These are phyloP conservation scores for Paspalum notatum DNA, from an alignment of 176 grass and related monocot genomes.

Conservation along the genomic window DNA sequence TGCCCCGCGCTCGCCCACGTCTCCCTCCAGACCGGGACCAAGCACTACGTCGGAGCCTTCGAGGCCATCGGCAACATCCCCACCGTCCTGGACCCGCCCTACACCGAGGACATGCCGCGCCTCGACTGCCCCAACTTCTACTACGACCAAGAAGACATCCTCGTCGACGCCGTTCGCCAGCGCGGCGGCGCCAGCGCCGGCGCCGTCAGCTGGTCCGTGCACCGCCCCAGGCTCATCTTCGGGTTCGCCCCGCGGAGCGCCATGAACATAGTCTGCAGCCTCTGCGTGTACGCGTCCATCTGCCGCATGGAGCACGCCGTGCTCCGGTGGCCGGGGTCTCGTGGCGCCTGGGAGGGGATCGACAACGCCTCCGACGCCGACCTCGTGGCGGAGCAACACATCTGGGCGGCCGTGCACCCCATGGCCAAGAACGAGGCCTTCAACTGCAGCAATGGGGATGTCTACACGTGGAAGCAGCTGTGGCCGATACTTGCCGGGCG, in stretches of 20 bases:
- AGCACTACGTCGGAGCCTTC: conserved; percentile 59
- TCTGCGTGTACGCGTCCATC: conserved; percentile 78
- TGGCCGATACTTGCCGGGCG: conserved; percentile 72
- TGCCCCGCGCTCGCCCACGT: conserved; percentile 55
- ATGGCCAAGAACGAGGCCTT: conserved; percentile 73
- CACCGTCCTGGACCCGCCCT: conserved; percentile 40
- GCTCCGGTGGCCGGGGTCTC: conserved; percentile 58
- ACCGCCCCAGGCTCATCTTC: conserved; percentile 61
- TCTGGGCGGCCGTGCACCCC: conserved; percentile 70
- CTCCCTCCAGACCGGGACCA: conserved; percentile 65
- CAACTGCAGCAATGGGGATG: conserved; percentile 81
- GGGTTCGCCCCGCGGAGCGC: conserved; percentile 64
- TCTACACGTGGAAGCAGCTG: conserved; percentile 79
- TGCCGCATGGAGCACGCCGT: conserved; percentile 56
- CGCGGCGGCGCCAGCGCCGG: conserved; percentile 12
- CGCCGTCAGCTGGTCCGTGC: conserved; percentile 56
- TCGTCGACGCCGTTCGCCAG: conserved; percentile 27
- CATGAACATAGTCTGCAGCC: conserved; percentile 67
- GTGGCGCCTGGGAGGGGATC: conserved; percentile 57
- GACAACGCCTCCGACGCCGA: conserved; percentile 61
- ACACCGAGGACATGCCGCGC: conserved; percentile 40
- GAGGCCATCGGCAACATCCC: conserved; percentile 25
- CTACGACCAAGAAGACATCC: conserved; percentile 58
- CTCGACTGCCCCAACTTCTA: conserved; percentile 51
- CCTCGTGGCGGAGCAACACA: conserved; percentile 73